A percentile compares a stretch with the other conserved stretches of the same genome.
Evolutionary conservation across 108 stramenopile genomes (phyloP).

Genomic region (Nitzschia sp.): DNA sequence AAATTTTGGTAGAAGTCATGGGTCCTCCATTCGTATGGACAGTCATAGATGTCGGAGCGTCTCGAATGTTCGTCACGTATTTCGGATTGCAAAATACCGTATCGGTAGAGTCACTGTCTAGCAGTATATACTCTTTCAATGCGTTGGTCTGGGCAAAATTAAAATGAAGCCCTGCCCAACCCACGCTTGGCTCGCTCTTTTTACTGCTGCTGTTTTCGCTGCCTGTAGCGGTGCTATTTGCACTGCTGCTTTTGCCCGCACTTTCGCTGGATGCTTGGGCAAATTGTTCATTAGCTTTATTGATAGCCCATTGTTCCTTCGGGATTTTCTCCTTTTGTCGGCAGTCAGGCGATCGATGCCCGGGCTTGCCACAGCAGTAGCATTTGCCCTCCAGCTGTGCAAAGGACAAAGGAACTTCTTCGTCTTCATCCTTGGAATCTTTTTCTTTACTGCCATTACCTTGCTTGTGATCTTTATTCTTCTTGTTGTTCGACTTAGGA

Average conservation of each 20-base stretch:
- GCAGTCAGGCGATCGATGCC: slow-evolving; percentile 12
- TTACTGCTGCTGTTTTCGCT: background rate
- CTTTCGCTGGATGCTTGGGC: too few relatives aligned
- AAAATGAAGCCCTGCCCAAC: background rate
- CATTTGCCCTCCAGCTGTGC: slow-evolving; percentile 17
- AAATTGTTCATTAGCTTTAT: too few relatives aligned
- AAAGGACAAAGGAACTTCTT: background rate
- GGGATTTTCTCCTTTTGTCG: slow-evolving; percentile 5
- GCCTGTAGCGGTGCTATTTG: background rate
- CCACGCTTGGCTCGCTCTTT: background rate
- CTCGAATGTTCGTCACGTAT: slow-evolving; percentile 20
- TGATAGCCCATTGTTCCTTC: slow-evolving; percentile 23
- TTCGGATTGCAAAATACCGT: slow-evolving; percentile 29
- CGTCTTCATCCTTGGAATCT: background rate
- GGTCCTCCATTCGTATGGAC: background rate
- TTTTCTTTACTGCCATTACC: background rate
- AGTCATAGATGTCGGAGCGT: background rate
- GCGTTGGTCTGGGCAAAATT: background rate
- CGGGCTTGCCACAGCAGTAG: slow-evolving; percentile 21
- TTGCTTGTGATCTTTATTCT: background rate
- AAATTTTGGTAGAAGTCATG: background rate
- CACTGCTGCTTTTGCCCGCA: too few relatives aligned
- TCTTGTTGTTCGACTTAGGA: background rate
- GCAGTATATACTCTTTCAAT: slow-evolving; percentile 26
- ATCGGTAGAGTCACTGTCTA: slow-evolving; percentile 41